These are phyloP conservation scores for Suillus paluster DNA, from an alignment of 768 basidiomycete species.

Conservation along the genomic window DNA sequence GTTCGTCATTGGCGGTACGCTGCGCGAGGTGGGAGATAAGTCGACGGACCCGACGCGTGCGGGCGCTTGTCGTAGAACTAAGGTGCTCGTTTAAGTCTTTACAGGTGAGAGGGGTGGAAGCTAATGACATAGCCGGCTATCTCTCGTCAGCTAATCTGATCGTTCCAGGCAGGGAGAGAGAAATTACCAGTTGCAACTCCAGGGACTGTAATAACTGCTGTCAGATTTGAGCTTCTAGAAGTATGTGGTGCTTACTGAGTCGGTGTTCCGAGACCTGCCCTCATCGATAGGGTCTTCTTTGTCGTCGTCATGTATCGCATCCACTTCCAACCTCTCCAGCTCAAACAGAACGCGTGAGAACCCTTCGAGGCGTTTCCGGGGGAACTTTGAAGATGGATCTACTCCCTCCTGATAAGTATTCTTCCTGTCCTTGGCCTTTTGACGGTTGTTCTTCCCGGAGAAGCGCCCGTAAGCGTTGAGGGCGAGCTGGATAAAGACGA, in stretches of 20 bases:
- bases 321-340: background rate
- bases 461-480: background rate
- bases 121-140: background rate
- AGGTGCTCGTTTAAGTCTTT: background rate
- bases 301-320: background rate
- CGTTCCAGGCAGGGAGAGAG: background rate
- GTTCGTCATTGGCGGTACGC: background rate
- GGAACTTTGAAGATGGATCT: too few relatives aligned
- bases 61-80: background rate
- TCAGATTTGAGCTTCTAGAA: background rate
- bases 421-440: background rate
- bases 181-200: background rate
- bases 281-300: background rate
- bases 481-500: slow-evolving; percentile 1
- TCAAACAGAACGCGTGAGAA: too few relatives aligned
- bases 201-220: background rate
- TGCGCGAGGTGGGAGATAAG: background rate
- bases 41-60: background rate
- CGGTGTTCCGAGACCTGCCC: background rate
- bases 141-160: background rate
- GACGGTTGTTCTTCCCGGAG: background rate
- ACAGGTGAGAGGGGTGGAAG: background rate
- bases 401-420: too few relatives aligned
- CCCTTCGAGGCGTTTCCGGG: background rate
- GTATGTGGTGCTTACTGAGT: background rate